These are phyloP conservation scores for Podaxis mareebaensis DNA, from an alignment of 768 basidiomycete genomes.

Conservation along the genomic window DNA sequence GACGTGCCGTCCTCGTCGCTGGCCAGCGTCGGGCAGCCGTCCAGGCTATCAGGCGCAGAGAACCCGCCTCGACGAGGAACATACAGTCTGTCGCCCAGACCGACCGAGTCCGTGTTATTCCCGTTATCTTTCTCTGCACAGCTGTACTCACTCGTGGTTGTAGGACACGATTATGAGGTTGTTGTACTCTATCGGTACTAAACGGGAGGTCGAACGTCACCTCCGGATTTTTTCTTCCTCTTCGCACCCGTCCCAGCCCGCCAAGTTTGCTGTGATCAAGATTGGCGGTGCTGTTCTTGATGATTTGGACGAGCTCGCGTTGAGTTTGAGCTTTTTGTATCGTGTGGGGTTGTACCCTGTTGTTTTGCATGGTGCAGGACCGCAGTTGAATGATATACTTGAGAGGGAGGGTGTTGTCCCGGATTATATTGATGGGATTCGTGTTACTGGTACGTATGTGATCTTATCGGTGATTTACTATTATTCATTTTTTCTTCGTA, in stretches of 20 bases:
- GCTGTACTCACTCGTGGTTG: slow-evolving; percentile 49
- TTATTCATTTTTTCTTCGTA: slow-evolving; percentile 25
- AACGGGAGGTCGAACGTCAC: slow-evolving; percentile 97
- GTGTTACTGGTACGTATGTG: slow-evolving; percentile 77
- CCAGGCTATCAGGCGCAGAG: slow-evolving; percentile 39
- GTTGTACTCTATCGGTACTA: slow-evolving; percentile 94
- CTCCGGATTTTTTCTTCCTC: slow-evolving; percentile 97
- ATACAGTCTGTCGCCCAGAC: slow-evolving; percentile 71
- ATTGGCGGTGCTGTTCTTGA: slow-evolving; percentile 95
- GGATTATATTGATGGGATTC: slow-evolving; percentile 96
- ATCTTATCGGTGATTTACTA: slow-evolving; percentile 10
- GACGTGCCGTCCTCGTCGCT: slow-evolving; percentile 44
- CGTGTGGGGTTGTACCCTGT: slow-evolving; percentile 98
- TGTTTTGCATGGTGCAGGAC: slow-evolving; percentile 94
- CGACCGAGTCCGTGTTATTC: slow-evolving; percentile 57
- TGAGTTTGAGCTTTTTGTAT: slow-evolving; percentile 95
- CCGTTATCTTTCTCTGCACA: neutral
- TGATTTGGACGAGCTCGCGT: slow-evolving; percentile 89
- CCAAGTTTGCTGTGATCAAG: slow-evolving; percentile 98
- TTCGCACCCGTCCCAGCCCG: slow-evolving; percentile 84
- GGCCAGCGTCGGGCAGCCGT: slow-evolving; percentile 47
- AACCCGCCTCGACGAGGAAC: slow-evolving; percentile 36
- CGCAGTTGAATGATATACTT: slow-evolving; percentile 92
- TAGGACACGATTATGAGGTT: slow-evolving; percentile 97
- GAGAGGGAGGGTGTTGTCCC: slow-evolving; percentile 92